Conservation (phyloP, 208 protist genomes). For the Acanthamoeba pearcei region DNA sequence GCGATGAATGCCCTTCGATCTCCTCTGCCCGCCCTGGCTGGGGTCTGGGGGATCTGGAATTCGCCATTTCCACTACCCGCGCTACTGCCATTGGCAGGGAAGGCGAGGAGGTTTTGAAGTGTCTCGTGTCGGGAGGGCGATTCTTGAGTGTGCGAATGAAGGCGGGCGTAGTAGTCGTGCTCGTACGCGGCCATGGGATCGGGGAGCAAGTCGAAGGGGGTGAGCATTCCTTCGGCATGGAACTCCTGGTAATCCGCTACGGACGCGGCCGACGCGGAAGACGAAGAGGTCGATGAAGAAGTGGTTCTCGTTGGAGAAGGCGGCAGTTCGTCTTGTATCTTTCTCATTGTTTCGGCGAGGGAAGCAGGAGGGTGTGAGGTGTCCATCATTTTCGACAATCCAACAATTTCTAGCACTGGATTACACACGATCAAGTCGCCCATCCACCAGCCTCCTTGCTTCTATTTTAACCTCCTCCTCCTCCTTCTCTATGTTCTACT, state of each 20-base stretch:
- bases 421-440: constrained; percentile 15
- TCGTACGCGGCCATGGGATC: constrained; percentile 10
- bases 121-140: not conserved
- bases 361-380: not conserved
- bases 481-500: not conserved
- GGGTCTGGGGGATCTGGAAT: constrained; percentile 47
- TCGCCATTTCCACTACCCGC: not conserved
- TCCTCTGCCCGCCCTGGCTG: not conserved
- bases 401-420: not conserved
- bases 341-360: constrained; percentile 8
- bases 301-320: not conserved
- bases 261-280: not conserved
- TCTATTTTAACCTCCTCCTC: not conserved
- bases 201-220: constrained; percentile 46
- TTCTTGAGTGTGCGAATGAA: not conserved
- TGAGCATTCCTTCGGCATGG: constrained; percentile 65
- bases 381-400: constrained; percentile 57
- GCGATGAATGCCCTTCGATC: not conserved
- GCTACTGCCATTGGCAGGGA: not conserved
- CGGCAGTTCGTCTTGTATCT: constrained; percentile 14
- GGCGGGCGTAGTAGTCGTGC: constrained; percentile 23
- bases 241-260: constrained; percentile 49
- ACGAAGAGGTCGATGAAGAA: not conserved
- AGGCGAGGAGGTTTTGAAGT: not conserved
- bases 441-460: not conserved